Evolutionary conservation across 768 basidiomycete species (phyloP).

Genomic region (Sarcomyxa edulis): DNA sequence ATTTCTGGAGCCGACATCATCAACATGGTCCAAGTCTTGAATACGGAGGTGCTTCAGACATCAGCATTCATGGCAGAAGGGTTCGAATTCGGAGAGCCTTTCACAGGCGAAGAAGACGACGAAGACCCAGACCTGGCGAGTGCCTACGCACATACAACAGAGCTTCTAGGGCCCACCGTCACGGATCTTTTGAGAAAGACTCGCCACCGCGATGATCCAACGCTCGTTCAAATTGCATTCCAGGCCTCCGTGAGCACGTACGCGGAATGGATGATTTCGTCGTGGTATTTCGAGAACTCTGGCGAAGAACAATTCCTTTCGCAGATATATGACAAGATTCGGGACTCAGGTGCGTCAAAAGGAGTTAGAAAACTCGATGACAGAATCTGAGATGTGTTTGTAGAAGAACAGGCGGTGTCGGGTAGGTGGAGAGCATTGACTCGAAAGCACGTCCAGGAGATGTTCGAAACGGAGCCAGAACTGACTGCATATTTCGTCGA

Average conservation of each 20-base stretch:
- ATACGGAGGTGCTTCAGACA: slow-evolving; percentile 45
- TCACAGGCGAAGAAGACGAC: slow-evolving; percentile 5
- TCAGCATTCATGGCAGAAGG: slow-evolving; percentile 45
- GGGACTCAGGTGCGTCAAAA: slow-evolving; percentile 31
- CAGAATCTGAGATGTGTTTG: background rate
- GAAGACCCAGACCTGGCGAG: slow-evolving; percentile 19
- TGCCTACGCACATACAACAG: slow-evolving; percentile 20
- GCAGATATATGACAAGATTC: slow-evolving; percentile 36
- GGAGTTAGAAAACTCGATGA: background rate
- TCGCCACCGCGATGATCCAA: slow-evolving; percentile 34
- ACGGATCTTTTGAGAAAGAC: slow-evolving; percentile 31
- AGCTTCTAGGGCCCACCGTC: slow-evolving; percentile 27
- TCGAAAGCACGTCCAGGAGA: slow-evolving; percentile 35
- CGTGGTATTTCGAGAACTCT: slow-evolving; percentile 47
- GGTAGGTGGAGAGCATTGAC: slow-evolving; percentile 56
- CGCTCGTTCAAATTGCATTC: slow-evolving; percentile 38
- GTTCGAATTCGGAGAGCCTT: slow-evolving; percentile 19
- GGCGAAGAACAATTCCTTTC: slow-evolving; percentile 40
- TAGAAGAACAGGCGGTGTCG: slow-evolving; percentile 47
- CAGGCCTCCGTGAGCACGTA: slow-evolving; percentile 41
- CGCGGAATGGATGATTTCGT: slow-evolving; percentile 43
- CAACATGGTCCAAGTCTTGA: slow-evolving; percentile 38
- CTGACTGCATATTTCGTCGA: slow-evolving; percentile 29
- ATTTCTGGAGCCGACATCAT: slow-evolving; percentile 46
- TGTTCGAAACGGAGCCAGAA: slow-evolving; percentile 25